A percentile compares a stretch with the other conserved stretches of the same genome.
Conservation (phyloP, 2,329 filamentous ascomycete genomes). For the Mycocentrospora acerina region DNA sequence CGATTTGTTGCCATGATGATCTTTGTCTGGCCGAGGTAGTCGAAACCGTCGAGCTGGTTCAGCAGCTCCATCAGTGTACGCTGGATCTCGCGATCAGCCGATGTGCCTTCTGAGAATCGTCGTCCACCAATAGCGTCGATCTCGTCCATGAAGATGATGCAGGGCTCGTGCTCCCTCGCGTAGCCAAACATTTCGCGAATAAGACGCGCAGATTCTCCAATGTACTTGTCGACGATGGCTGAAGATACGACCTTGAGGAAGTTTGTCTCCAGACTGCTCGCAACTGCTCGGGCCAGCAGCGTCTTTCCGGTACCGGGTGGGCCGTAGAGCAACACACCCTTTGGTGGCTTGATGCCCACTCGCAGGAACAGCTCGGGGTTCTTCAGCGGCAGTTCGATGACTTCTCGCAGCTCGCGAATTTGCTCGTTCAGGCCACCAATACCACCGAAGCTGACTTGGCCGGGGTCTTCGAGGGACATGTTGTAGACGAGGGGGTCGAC, state of each 20-base stretch:
- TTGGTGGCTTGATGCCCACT: constrained; percentile 98
- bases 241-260: constrained; percentile 99
- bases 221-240: constrained; percentile 99
- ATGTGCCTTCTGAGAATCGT: constrained; percentile 95
- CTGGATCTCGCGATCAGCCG: constrained; percentile 96
- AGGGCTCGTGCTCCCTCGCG: constrained; percentile 98
- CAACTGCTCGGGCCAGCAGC: constrained; percentile 87
- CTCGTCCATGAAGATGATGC: constrained; percentile 99
- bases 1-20: constrained; percentile 99
- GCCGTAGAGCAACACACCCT: constrained; percentile 93
- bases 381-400: constrained; percentile 96
- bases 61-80: constrained; percentile 97
- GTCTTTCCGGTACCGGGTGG: constrained; percentile 98
- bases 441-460: constrained; percentile 95
- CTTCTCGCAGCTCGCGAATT: constrained; percentile 94
- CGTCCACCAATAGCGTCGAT: constrained; percentile 98
- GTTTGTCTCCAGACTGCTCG: constrained; percentile 95
- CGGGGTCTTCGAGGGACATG: constrained; percentile 98
- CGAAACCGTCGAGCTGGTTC: constrained; percentile 98
- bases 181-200: constrained; percentile 99
- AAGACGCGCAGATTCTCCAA: constrained; percentile 93
- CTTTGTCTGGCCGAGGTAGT: constrained; percentile 99
- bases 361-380: constrained; percentile 96
- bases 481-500: constrained; percentile 99
- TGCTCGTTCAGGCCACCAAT: constrained; percentile 98